Base-by-base conservation (phyloP, 2,329 filamentous ascomycete genomes). In the Nemania diffusa region DNA sequence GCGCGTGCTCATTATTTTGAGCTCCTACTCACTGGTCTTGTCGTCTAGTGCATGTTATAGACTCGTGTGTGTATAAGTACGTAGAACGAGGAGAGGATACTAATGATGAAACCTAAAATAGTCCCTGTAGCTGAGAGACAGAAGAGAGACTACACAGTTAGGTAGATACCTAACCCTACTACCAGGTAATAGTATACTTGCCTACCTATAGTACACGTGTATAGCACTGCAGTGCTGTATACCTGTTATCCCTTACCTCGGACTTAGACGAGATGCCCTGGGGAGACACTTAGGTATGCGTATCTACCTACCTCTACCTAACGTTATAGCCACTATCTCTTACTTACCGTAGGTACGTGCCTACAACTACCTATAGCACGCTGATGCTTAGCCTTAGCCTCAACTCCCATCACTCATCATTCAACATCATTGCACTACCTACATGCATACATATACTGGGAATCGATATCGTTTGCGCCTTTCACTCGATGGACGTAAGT, bases 381-480 rank as follows among this genome's bases (percentile, higher is more conserved):
- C 5, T 34, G 15, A 40, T 61, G 52, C 64, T 58, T 32, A 51
- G 48, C 40, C 64, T 65, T 50, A 64, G 61, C 64, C 67, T 68
- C 34, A n/a, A n/a, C 68, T 66, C 61, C 62, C 63, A 52, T 50
- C 56, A 57, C 53, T 57, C 52, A 62, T 56, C 66, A 65, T 71
- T 15, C 15, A 15, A 40, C 37, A n/a, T n/a, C n/a, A n/a, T 2
- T 40, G 37, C 11, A 15, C 11, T 40, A 17, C 15, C 2, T 13
- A 17, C 37, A 13, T 40, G 11, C 37, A 17, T 40, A 40, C 68
- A 67, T 74, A 67, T 69, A 64, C 64, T 62, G 69, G 70, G 17
- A 71, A 66, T 67, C 72, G 69, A 72, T 74, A 71, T 73, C 68
- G 44, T 70, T 58, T 53, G 58, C 53, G 60, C 60, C 60, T 59